A percentile compares a stretch with the other conserved stretches of the same genome.
These are phyloP conservation scores for Kwoniella mangroviensis DNA, from an alignment of 768 basidiomycete genomes.

Conservation along the genomic window DNA sequence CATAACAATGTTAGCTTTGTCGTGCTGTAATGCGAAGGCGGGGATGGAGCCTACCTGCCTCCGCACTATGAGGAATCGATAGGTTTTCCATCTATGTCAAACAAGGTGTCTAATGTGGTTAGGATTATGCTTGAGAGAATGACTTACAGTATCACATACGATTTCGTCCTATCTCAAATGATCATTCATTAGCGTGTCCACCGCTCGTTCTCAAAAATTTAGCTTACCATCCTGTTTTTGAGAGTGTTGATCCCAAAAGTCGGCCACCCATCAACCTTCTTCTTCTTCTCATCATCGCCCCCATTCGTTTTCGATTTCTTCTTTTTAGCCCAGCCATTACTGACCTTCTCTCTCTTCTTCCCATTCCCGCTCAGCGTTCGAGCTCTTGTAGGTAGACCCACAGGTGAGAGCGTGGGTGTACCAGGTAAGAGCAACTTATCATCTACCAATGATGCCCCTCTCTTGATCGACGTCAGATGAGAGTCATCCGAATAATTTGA, in stretches of 20 bases:
- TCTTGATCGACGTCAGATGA: constrained; percentile 4
- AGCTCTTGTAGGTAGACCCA: not conserved
- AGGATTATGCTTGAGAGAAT: not conserved
- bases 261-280: constrained; percentile 5
- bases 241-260: constrained; percentile 15
- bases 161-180: constrained; percentile 10
- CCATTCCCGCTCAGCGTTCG: not conserved
- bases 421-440: constrained; percentile 13
- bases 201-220: not conserved
- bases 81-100: no score
- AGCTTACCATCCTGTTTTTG: constrained; percentile 22
- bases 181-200: not conserved
- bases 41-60: constrained; percentile 17
- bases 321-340: not conserved
- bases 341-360: not conserved
- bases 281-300: not conserved
- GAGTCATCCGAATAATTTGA: not conserved
- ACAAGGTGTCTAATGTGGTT: no score
- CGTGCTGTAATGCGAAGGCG: no score
- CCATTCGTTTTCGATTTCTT: not conserved
- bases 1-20: not conserved
- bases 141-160: constrained; percentile 23
- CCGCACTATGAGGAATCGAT: constrained; percentile 9
- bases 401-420: not conserved
- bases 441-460: constrained; percentile 14